A percentile compares a stretch with the other conserved stretches of the same genome.
These are phyloP conservation scores for Microdochium nivale DNA, from an alignment of 2,329 filamentous ascomycete genomes.

Conservation along the genomic window DNA sequence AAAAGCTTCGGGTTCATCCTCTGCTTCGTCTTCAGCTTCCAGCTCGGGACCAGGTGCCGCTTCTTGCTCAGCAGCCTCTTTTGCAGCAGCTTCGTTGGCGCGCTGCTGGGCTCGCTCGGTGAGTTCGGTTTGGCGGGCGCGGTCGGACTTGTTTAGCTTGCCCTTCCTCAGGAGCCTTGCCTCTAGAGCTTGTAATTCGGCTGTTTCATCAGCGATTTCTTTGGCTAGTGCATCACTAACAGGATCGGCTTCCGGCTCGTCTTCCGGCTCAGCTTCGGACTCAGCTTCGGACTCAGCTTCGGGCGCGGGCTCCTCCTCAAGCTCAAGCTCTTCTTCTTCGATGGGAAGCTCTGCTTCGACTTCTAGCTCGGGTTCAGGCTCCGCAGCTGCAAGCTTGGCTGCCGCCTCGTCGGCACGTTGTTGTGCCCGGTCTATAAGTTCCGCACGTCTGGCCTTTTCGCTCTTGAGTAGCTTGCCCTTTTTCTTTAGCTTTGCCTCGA, in stretches of 20 bases:
- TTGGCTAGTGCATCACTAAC: neutral
- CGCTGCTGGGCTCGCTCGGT: neutral
- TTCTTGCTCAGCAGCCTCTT: conserved; percentile 1
- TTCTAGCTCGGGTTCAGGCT: neutral
- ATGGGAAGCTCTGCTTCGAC: neutral
- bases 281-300: conserved; percentile 14
- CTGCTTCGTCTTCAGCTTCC: neutral
- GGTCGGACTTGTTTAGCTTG: neutral
- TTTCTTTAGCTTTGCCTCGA: conserved; percentile 2
- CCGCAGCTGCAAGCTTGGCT: neutral
- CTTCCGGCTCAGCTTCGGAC: conserved; percentile 16
- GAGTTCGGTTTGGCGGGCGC: neutral
- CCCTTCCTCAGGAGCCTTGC: neutral
- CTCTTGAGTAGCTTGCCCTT: neutral
- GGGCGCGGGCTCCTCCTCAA: conserved; percentile 10
- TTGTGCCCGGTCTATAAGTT: neutral
- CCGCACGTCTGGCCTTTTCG: neutral
- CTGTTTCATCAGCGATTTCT: neutral
- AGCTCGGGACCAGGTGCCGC: neutral
- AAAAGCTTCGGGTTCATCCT: neutral
- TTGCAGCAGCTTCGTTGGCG: neutral
- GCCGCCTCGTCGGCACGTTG: neutral
- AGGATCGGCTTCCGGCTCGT: conserved; percentile 1
- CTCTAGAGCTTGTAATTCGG: neutral
- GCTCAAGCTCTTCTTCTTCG: neutral